Base-by-base conservation (phyloP, 768 basidiomycete species). In the Macrocybe gigantea region DNA sequence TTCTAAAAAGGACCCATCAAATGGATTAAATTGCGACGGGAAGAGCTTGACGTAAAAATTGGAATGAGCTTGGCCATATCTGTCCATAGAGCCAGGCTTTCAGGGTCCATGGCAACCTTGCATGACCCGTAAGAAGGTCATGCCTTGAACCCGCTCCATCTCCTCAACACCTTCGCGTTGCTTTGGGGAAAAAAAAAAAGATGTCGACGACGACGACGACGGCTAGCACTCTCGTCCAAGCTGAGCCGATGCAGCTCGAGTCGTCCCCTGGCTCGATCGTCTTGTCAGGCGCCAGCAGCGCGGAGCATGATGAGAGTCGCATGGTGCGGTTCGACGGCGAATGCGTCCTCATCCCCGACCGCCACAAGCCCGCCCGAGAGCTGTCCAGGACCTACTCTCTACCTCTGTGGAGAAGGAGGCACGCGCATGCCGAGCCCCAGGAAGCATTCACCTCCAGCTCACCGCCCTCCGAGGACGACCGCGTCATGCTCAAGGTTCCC, bases 341-440 rank as follows among this genome's bases (percentile, higher is more conserved):
- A 56, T 89, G 88, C 50, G 69, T 86, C 4, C 74, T 90, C 56
- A 89, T 90, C 48, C 87, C 87, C n/a, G 78, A 84, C 11, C 64
- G 66, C 43, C 65, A 69, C 4, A 77, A 71, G 45, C 64, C 73
- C 29, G 72, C 80, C 22, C 68, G 73, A 38, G 65, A 85, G 41
- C 60, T 82, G 54, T 80, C 80, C 29, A 87, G 78, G 56, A 81
- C 82, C 3, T 85, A 83, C 53, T 73, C 82, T 0, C 67, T 89
- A 49, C 85, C 86, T 1, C 62, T 89, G 37, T 88, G 85, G 81
- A 75, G 65, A 70, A 69, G 60, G 56, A 64, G 49, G 47, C 53
- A 38, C 42, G 53, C 22, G 48, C 60, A 45, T 39, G 51, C 22
- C 22, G 22, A 22, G 22, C 4, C 22, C 22, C 1, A 1, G 22